These are phyloP conservation scores for Metarhizium brunneum DNA, from an alignment of 2,329 filamentous ascomycete genomes.

Conservation along the genomic window DNA sequence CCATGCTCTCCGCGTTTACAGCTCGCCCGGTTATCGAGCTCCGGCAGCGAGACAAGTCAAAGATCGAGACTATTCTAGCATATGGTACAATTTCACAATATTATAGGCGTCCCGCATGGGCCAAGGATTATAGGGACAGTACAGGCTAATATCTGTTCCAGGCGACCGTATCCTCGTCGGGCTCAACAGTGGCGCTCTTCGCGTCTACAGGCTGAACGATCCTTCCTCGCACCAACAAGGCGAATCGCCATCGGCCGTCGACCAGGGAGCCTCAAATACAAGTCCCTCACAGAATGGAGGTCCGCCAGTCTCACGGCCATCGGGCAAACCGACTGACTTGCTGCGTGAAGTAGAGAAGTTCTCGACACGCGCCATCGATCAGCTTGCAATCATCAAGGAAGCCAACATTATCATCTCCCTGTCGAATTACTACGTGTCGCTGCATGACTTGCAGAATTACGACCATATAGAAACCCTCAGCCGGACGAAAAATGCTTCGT, in stretches of 20 bases:
- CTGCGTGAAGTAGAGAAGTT: constrained; percentile 92
- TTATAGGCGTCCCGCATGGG: neutral
- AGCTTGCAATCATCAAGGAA: constrained; percentile 93
- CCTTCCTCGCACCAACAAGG: constrained; percentile 24
- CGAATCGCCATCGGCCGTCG: constrained; percentile 19
- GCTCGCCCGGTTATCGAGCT: constrained; percentile 96
- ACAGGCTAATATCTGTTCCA: constrained; percentile 21
- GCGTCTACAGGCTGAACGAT: constrained; percentile 87
- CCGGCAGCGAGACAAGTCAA: constrained; percentile 88
- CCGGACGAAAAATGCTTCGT: constrained; percentile 78
- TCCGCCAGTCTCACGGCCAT: constrained; percentile 18
- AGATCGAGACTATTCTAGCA: constrained; percentile 90
- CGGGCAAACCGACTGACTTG: constrained; percentile 62
- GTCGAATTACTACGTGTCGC: constrained; percentile 79
- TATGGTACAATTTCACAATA: constrained; percentile 51
- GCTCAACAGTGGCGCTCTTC: constrained; percentile 77
- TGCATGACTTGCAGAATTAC: constrained; percentile 84
- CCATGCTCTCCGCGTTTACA: constrained; percentile 96
- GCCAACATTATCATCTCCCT: constrained; percentile 84
- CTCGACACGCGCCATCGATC: constrained; percentile 79
- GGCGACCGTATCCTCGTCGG: constrained; percentile 88
- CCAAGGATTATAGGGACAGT: neutral
- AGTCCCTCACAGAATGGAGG: constrained; percentile 20
- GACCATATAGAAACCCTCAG: constrained; percentile 68
- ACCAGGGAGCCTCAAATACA: constrained; percentile 16